A percentile compares a stretch with the other conserved stretches of the same genome.
These are phyloP conservation scores for Dioszegia aurantiaca DNA, from an alignment of 768 basidiomycete species.

Conservation along the genomic window DNA sequence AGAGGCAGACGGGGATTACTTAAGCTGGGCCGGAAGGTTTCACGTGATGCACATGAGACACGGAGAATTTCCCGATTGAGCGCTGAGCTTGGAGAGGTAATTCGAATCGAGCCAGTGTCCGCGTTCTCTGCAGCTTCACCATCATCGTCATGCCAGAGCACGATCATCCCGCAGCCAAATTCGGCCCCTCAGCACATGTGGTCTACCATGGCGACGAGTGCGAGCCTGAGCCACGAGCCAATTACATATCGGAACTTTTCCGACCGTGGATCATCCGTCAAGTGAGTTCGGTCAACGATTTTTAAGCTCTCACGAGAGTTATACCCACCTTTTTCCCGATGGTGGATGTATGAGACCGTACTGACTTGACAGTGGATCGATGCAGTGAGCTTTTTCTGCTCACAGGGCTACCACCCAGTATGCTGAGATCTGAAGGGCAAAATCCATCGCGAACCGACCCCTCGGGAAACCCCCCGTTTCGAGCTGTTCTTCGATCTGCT, in stretches of 20 bases:
- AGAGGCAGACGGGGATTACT: no score
- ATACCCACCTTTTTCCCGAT: no score
- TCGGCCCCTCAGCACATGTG: constrained; percentile 18
- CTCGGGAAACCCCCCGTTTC: constrained; percentile 39
- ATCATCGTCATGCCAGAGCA: background rate
- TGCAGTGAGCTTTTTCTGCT: constrained; percentile 9
- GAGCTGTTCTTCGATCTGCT: constrained; percentile 54
- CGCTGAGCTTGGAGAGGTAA: no score
- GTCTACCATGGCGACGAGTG: constrained; percentile 21
- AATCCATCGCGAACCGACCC: constrained; percentile 23
- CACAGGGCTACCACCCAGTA: no score
- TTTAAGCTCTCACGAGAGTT: no score
- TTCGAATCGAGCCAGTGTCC: no score
- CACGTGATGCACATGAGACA: no score
- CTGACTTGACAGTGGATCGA: constrained; percentile 19
- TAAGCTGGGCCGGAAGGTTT: no score
- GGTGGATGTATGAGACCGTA: no score
- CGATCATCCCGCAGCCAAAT: constrained; percentile 15
- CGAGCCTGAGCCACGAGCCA: constrained; percentile 15
- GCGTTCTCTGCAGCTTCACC: no score
- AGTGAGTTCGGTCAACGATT: no score
- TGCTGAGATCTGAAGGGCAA: constrained; percentile 16
- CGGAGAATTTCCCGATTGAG: no score
- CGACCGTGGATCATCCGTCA: constrained; percentile 19
- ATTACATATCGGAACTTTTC: constrained; percentile 16